phyloP scores from a whole-genome alignment of 768 basidiomycete species.

The Xerocomellus chrysenteron region DNA sequence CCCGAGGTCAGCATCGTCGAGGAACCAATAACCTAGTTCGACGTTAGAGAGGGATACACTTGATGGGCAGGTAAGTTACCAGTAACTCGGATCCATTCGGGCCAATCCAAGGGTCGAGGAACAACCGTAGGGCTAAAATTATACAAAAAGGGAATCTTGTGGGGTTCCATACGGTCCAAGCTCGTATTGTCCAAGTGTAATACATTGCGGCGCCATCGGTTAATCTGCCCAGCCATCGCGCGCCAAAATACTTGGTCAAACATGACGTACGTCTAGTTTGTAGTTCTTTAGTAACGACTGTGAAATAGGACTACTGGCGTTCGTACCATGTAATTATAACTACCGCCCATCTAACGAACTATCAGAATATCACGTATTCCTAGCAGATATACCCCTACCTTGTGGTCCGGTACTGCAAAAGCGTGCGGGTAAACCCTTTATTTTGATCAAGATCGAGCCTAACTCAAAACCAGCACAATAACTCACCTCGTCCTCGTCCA shows the following conservation, averaged over 20 bases:
- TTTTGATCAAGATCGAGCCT: constrained; percentile 1
- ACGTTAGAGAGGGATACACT: constrained; percentile 5
- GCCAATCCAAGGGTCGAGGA: constrained; percentile 96
- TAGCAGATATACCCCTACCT: constrained; percentile 45
- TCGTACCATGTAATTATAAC: constrained; percentile 96
- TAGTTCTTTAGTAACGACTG: background rate
- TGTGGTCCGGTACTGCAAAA: constrained; percentile 94
- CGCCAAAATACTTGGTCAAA: constrained; percentile 99
- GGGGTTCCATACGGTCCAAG: constrained; percentile 93
- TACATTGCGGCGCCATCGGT: constrained; percentile 83
- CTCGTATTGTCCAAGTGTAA: constrained; percentile 78
- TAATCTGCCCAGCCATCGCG: constrained; percentile 90
- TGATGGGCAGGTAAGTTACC: constrained; percentile 42
- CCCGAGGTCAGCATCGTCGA: constrained; percentile 89
- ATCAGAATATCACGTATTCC: constrained; percentile 14
- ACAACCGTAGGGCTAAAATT: constrained; percentile 93
- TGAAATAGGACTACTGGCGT: background rate
- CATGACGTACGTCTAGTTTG: constrained; percentile 81
- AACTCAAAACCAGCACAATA: background rate
- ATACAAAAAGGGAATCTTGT: constrained; percentile 97
- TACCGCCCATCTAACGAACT: constrained; percentile 76
- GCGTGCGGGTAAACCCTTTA: constrained; percentile 92
- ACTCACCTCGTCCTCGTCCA: constrained; percentile 87
- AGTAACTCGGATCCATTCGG: constrained; percentile 95
- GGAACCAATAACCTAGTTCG: constrained; percentile 88